Evolutionary conservation across 2,329 filamentous ascomycete species (phyloP), one percentile per base, ranked within the genome.

Genomic region (Aureobasidium sp.): DNA sequence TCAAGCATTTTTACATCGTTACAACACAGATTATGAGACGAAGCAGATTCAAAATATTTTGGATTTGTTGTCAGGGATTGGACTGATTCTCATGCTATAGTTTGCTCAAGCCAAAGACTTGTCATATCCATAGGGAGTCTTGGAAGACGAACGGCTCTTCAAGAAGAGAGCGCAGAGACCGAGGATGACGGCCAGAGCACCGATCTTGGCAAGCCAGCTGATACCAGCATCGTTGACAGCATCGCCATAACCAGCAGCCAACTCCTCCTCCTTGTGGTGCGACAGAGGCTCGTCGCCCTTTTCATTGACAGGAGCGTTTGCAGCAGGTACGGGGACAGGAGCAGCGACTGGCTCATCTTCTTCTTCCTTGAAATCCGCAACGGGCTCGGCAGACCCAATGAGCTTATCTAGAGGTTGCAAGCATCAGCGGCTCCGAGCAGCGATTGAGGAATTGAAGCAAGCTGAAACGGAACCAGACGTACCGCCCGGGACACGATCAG

Each of bases 401-500:
- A 56, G 57, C 29, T 52, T 32, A 41, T 39, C 48, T 61, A 36
- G 17, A 61, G 27, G 52, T 12, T 55, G 52, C 39, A 62, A 34
- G 61, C 44, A 63, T 62, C 59, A 63, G 61, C 62, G 39, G 41
- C 56, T 41, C 60, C 41, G 52, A 56, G 43, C 44, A 44, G 55
- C 29, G 43, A 59, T 34, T 20, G 50, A 70, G 44, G 39, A 26
- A 53, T 29, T 32, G 47, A 52, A 56, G 72, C 72, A 71, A 70
- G 43, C 68, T 56, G 48, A 63, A 56, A 70, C 46, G 46, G 64
- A 48, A 56, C 62, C 60, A 63, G 37, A 71, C 67, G 66, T 70
- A 67, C 64, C 65, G 66, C 63, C 63, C 66, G 48, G 61, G 66
- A 43, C 67, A 67, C 68, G 78, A 80, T 84, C 88, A 94, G 78